Conservation (phyloP, 2,329 filamentous ascomycete genomes). For the Davidsoniella virescens region DNA sequence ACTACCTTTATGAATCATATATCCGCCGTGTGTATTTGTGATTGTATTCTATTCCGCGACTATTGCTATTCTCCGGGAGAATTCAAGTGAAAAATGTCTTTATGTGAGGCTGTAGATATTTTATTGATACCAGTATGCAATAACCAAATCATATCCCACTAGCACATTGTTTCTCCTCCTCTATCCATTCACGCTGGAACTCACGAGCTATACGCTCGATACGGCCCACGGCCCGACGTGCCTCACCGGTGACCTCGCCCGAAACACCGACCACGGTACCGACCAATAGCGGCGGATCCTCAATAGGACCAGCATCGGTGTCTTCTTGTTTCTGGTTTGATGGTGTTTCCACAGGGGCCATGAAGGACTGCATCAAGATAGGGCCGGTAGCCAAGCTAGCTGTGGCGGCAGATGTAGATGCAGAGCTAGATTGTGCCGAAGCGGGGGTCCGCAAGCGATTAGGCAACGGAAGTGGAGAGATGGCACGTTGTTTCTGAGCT, state of each 20-base stretch:
- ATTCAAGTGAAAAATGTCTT: background rate
- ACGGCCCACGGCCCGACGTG: constrained; percentile 33
- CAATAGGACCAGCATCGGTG: constrained; percentile 19
- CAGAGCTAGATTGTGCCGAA: background rate
- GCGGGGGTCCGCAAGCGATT: background rate
- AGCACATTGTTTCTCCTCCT: constrained; percentile 17
- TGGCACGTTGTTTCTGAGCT: background rate
- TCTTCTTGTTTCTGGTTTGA: constrained; percentile 11
- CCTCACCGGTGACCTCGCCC: constrained; percentile 31
- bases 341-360: constrained; percentile 4
- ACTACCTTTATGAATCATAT: constrained; percentile 11
- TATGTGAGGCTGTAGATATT: background rate
- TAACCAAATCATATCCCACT: background rate
- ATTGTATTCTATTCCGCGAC: background rate
- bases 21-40: background rate
- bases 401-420: background rate
- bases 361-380: constrained; percentile 12
- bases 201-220: constrained; percentile 38
- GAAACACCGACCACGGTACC: constrained; percentile 36
- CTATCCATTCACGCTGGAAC: constrained; percentile 37
- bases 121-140: constrained; percentile 1
- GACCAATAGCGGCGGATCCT: constrained; percentile 33
- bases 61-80: background rate
- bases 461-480: background rate
- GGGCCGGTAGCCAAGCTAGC: background rate